phyloP scores from a whole-genome alignment of 179 eudicot species.

The Amaranthus tricolor region DNA sequence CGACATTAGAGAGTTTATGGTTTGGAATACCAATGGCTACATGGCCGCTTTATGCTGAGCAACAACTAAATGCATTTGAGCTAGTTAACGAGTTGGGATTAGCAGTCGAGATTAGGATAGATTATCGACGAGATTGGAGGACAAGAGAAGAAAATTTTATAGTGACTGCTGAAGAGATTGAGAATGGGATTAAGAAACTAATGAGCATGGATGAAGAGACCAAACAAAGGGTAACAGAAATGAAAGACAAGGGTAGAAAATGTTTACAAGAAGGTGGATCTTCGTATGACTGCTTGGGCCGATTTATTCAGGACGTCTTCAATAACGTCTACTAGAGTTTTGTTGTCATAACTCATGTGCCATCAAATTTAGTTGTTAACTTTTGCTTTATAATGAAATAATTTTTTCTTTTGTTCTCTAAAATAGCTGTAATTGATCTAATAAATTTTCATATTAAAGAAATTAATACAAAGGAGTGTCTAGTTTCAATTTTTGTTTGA shows the following conservation, averaged over 20 bases:
- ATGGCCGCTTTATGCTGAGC: constrained; percentile 26
- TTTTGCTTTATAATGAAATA: too few species aligned
- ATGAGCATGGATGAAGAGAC: constrained; percentile 15
- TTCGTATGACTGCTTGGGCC: constrained; percentile 1
- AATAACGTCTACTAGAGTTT: not conserved
- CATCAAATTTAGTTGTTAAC: too few species aligned
- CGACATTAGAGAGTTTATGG: constrained; percentile 26
- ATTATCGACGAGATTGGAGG: not conserved
- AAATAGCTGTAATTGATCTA: too few species aligned
- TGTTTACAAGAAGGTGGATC: constrained; percentile 14
- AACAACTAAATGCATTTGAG: constrained; percentile 22
- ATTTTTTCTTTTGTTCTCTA: too few species aligned
- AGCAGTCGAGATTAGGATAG: constrained; percentile 27
- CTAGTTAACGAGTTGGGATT: constrained; percentile 22
- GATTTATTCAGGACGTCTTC: constrained; percentile 11
- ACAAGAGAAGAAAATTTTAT: not conserved
- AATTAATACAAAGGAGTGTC: too few species aligned
- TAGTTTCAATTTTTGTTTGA: too few species aligned
- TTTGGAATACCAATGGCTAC: constrained; percentile 24
- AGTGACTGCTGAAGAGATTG: constrained; percentile 10
- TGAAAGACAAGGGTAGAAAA: not conserved
- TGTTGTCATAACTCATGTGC: not conserved
- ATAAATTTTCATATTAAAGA: not conserved
- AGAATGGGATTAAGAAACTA: constrained; percentile 13
- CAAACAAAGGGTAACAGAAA: not conserved